Base-by-base conservation (phyloP, 306 rosid genomes). In the Canavalia gladiata region DNA sequence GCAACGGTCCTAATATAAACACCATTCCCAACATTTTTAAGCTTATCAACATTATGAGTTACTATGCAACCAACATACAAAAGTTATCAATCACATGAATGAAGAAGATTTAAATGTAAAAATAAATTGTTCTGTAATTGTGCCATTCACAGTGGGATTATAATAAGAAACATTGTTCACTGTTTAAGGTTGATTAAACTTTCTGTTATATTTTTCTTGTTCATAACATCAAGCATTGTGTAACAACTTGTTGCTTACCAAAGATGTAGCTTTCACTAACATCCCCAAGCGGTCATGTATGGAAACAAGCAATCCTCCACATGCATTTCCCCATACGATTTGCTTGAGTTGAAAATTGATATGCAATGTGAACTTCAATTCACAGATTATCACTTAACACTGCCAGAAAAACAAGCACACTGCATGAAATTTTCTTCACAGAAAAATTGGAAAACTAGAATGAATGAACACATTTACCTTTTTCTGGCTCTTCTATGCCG, bases 11-110 rank as follows among this genome's bases (percentile, higher is more conserved):
- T 2, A 97, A 95, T 83, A 95, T 82, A 80, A 92, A 93, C 43
- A 94, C 94, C 97, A 95, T 95, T 69, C 93, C 95, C 98, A 90
- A 87, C 81, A 94, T 25, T 90, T 89, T 78, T 63, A 56, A 62
- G 64, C 56, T 83, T 58, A 80, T 74, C 85, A 80, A 43, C 66
- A 72, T 46, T 77, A 74, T 64, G 81, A 28, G 68, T 64, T 73
- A 33, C 4, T 11, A 49, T 46, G 67, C 37, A 5, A 57, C 46
- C 50, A 56, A 45, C 74, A 60, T 29, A 37, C 55, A 55, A 54
- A 35, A 25, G 79, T 52, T 41, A n/a, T 39, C 12, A 65, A 65
- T 1, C n/a, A 8, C 49, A 65, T 3, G 13, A 41, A 41, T 7
- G n/a, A 65, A 41, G 47, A 65, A 18, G n/a, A 39, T 63, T 34